Evolutionary conservation across 768 basidiomycete species (phyloP).

Genomic region (Coprinellus micaceus): DNA sequence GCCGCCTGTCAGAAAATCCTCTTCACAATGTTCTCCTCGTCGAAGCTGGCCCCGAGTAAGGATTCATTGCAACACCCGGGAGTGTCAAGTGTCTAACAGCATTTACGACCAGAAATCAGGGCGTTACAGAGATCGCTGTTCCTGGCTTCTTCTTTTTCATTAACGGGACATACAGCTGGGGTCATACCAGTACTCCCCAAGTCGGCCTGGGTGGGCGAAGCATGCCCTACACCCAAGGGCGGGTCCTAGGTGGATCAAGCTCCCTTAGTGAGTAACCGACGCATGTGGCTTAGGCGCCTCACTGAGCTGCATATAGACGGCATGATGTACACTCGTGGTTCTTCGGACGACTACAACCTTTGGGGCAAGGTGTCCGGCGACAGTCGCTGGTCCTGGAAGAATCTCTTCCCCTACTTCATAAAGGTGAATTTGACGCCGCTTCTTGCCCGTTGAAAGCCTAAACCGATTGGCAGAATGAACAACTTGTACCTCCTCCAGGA

Average conservation of each 20-base stretch:
- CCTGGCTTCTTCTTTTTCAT: conserved; percentile 9
- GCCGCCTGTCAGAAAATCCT: conserved; percentile 21
- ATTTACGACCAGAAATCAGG: conserved; percentile 16
- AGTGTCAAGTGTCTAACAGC: too few species aligned
- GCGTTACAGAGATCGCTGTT: conserved; percentile 15
- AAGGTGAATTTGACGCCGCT: conserved; percentile 14
- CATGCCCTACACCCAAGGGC: conserved; percentile 21
- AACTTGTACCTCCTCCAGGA: conserved; percentile 25
- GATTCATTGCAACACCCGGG: background rate
- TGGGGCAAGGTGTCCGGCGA: conserved; percentile 19
- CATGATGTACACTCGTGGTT: conserved; percentile 25
- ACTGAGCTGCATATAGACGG: conserved; percentile 13
- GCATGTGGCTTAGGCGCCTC: background rate
- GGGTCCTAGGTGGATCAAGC: conserved; percentile 25
- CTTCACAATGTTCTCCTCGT: conserved; percentile 20
- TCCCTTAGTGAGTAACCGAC: conserved; percentile 19
- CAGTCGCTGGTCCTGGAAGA: conserved; percentile 26
- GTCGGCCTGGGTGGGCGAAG: conserved; percentile 17
- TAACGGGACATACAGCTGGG: conserved; percentile 22
- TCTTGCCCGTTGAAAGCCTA: too few species aligned
- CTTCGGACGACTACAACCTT: conserved; percentile 20
- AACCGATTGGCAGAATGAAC: conserved; percentile 17
- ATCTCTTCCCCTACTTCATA: conserved; percentile 19
- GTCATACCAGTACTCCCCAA: conserved; percentile 28
- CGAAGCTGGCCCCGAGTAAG: conserved; percentile 24